Evolutionary conservation across 352 stramenopile species (phyloP), one percentile per base, ranked within the genome.

Genomic region (Pythium phragmiticola): DNA sequence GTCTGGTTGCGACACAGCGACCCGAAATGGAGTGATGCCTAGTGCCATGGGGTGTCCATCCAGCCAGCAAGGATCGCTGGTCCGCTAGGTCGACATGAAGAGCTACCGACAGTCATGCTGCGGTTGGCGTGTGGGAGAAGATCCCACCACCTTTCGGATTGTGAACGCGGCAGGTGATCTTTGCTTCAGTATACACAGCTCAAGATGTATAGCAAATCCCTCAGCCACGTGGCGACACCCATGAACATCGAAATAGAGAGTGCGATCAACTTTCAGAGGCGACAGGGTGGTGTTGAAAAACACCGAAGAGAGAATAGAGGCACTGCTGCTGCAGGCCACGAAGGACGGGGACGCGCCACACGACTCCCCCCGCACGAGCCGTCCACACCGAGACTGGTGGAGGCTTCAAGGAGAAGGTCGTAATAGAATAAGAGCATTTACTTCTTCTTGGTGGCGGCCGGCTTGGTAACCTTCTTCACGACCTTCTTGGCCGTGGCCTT

Each of bases 231-330:
- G 47, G 57, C 46, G 17, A 5, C n/a, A 16, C 7, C 3, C 23
- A 11, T 1, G 42, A 30, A 5, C 26, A 30, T 30, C 26, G 30
- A 17, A 43, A 36, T 16, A 30, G 34, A 30, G 26, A 30, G 43
- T 9, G 43, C 61, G 57, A 65, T 59, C 7, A 57, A 64, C n/a
- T 63, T 57, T 67, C 65, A 54, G 2, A 17, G 37, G 36, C 7
- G 21, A 36, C 58, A 72, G 78, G 84, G 84, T 94, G 84, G 84
- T 94, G 82, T 94, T 94, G 77, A 92, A 75, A 91, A 94, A 94
- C 84, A 94, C 84, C 84, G 82, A 94, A 76, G 65, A 58, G 52
- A 58, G 63, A 66, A 65, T 68, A 30, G 42, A 39, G 36, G n/a
- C 23, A 45, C 23, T 30, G 7, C 12, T 1, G n/a, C 13, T n/a